Base-by-base conservation (phyloP, 441 rosid genomes). In the Gossypium gossypioides region DNA sequence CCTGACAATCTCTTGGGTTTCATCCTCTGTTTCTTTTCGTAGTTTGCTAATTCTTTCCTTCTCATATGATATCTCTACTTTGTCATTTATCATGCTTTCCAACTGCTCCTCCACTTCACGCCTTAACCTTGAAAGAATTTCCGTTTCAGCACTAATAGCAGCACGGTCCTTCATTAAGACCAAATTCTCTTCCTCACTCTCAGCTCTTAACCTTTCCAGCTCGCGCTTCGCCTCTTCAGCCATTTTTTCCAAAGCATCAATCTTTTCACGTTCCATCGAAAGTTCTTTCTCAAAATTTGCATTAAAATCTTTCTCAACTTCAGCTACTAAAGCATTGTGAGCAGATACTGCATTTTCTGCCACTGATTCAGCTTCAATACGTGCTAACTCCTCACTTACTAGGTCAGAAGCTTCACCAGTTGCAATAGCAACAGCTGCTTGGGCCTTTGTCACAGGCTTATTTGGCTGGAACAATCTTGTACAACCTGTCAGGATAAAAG, bases 361-460 rank as follows among this genome's bases (percentile, higher is more conserved):
- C 80, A 92, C 84, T 63, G 94, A 82, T 75, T 92, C 99, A 68
- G 99, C 99, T 84, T 90, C 96, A 22, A 90, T 88, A 44, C 94
- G 97, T 48, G 96, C 88, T 75, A 94, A 87, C 78, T 94, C 97
- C 83, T 94, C 97, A 13, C 84, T 82, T 21, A 92, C 96, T 55
- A 81, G 18, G 2, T 90, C 97, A 32, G 91, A 82, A 77, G 89
- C 94, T 77, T 94, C 97, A 29, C 97, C 96, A 65, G 78, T 84
- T 18, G 96, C 91, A 79, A 94, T 90, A 78, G 99, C 94, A 58
- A 86, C 82, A 22, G 97, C 97, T 60, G 91, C 87, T 83, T 94
- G 99, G 70, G 97, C 94, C 74, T 94, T 94, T 74, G 97, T 94
- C 73, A 92, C 97, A 29, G 99, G 97, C 82, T 92, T 94, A 72